A percentile compares a stretch with the other conserved stretches of the same genome.
These are phyloP conservation scores for Candida koratica DNA, from an alignment of 805 yeast genomes.

Conservation along the genomic window DNA sequence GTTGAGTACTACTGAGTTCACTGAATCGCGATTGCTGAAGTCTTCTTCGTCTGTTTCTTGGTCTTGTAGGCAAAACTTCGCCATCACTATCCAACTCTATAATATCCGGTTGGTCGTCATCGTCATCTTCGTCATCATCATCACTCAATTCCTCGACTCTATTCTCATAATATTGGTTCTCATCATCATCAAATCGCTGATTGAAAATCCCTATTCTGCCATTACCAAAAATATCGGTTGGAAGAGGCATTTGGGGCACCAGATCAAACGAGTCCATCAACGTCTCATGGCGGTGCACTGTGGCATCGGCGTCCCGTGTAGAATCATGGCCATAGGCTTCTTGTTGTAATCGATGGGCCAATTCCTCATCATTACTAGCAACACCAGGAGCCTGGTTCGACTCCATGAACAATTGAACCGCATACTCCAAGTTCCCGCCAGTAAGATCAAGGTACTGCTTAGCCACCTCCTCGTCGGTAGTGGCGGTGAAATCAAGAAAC, in stretches of 20 bases:
- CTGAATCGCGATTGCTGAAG: constrained; percentile 22
- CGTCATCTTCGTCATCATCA: constrained; percentile 29
- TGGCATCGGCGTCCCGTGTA: constrained; percentile 61
- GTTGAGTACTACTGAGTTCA: constrained; percentile 49
- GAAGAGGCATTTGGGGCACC: constrained; percentile 14
- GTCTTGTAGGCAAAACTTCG: constrained; percentile 18
- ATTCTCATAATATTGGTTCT: constrained; percentile 22
- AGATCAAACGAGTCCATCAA: constrained; percentile 45
- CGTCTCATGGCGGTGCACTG: constrained; percentile 75
- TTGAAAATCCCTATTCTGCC: constrained; percentile 56
- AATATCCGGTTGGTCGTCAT: constrained; percentile 21
- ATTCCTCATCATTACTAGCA: constrained; percentile 38
- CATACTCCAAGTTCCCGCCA: constrained; percentile 73
- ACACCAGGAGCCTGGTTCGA: constrained; percentile 11
- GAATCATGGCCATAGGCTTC: constrained; percentile 49
- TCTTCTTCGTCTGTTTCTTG: constrained; percentile 24
- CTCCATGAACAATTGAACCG: constrained; percentile 81
- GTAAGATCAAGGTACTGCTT: constrained; percentile 74
- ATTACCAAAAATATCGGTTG: constrained; percentile 46
- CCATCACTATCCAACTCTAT: constrained; percentile 30
- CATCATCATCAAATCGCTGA: constrained; percentile 47
- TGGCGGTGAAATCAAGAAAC: constrained; percentile 82
- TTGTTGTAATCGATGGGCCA: constrained; percentile 60
- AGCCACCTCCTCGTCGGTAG: constrained; percentile 64
- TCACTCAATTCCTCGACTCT: constrained; percentile 19